phyloP scores from a whole-genome alignment of 2,329 filamentous ascomycete genomes.

The Trichoderma breve region DNA sequence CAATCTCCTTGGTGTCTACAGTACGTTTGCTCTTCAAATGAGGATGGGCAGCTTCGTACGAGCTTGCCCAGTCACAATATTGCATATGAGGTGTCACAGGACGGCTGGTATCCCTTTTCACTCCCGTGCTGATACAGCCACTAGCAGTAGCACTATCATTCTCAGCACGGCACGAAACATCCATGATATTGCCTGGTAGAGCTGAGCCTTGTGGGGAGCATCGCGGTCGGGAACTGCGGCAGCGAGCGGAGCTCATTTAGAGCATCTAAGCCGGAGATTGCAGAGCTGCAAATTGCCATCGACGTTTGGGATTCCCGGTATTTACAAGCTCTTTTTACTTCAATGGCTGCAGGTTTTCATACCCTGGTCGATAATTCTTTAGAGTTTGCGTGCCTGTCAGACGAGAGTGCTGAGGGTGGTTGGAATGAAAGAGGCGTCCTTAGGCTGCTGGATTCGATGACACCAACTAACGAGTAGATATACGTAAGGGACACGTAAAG shows the following conservation, averaged over 20 bases:
- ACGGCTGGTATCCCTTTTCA: neutral
- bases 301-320: neutral
- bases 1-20: neutral
- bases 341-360: neutral
- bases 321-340: neutral
- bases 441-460: neutral
- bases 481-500: neutral
- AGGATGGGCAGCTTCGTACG: neutral
- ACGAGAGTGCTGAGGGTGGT: neutral
- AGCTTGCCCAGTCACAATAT: neutral
- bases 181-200: neutral
- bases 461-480: neutral
- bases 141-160: neutral
- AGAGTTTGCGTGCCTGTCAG: conserved; percentile 16
- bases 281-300: neutral
- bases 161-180: neutral
- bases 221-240: conserved; percentile 1
- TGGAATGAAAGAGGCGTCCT: neutral
- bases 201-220: conserved; percentile 7
- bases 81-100: neutral
- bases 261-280: neutral
- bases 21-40: neutral
- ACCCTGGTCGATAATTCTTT: neutral
- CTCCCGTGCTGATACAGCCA: neutral
- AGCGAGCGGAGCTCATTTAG: conserved; percentile 3